Evolutionary conservation across 257 asterid species (phyloP), one percentile per base, ranked within the genome.

Genomic region (Coffea eugenioides): DNA sequence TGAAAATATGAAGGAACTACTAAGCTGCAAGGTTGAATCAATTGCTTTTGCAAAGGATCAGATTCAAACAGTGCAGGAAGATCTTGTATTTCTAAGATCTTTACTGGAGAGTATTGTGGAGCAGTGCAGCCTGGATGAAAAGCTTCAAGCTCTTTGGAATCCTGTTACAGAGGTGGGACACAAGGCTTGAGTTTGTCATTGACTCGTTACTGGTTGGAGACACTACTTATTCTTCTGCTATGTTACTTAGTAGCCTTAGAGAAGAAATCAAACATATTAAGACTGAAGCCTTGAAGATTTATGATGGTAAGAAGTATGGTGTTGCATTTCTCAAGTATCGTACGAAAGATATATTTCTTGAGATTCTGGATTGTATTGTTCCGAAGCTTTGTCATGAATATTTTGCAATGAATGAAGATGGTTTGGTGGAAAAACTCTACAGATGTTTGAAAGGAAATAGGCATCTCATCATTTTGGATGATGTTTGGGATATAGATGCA

Each of bases 241-340:
- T 23, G 45, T 25, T 56, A 6, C 23, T 61, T 27, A n/a, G 51
- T 64, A 2, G 21, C 59, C 43, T 76, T 5, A 41, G 6, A 23
- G 80, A 76, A 64, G 77, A 52, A 56, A 62, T 76, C 46, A 62
- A 51, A 45, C 54, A 8, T n/a, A 25, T 45, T 23, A 65, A 45
- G 62, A 2, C 20, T 2, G 43, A 76, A 48, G 27, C 52, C 10
- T 10, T 4, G 9, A 67, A 52, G 66, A 73, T 52, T 9, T 13
- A 13, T 51, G 1, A 13, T 5, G 27, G 2, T 23, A 27, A 73
- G 62, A 31, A 4, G 64, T 14, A 27, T 49, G 54, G n/a, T n/a
- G n/a, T n/a, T n/a, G n/a, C n/a, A n/a, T n/a, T n/a, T n/a, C n/a
- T n/a, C n/a, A n/a, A n/a, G n/a, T n/a, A n/a, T n/a, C n/a, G n/a